Evolutionary conservation across 257 asterid species (phyloP), one percentile per base, ranked within the genome.

Genomic region (Catharanthus roseus): DNA sequence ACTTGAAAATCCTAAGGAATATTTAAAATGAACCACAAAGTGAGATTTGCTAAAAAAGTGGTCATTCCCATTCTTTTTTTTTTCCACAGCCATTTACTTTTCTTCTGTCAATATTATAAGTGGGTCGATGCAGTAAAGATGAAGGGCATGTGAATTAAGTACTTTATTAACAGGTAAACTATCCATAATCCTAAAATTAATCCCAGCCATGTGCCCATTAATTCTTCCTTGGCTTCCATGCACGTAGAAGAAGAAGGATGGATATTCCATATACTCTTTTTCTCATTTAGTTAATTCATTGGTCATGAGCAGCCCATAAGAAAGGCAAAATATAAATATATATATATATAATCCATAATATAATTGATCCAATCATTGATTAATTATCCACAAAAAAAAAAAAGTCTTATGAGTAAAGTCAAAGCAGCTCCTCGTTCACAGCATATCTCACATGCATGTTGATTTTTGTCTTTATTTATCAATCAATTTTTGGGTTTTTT

Each of bases 371-470:
- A 55, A 24, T 10, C 62, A 55, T 55, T 55, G 11, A 16, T 55
- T 26, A 55, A 55, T 55, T 24, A 55, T 55, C 62, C 62, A 55
- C 16, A 26, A 24, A 55, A 55, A 24, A 2, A 19, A 50, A 18
- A 18, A 21, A 18, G 0, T 8, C 1, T 45, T 45, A 18, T 50
- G 23, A 50, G 26, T 19, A 38, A 21, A 18, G 19, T 50, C 26
- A 57, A n/a, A 57, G 41, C 65, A 13, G 1, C 47, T 62, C 67
- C 45, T 62, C 36, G 16, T 62, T 62, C 29, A 21, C 34, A 62
- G 67, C 67, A 34, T 18, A 62, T 34, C 47, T 62, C 67, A 62
- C 67, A 62, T 62, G 67, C 45, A 34, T 62, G 24, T 61, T 61
- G 67, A 61, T 45, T 61, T 61, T 61, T 61, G 28, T 61, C 45